Base-by-base conservation (phyloP, 805 yeast species). In the Candida pseudoglaebosa region DNA sequence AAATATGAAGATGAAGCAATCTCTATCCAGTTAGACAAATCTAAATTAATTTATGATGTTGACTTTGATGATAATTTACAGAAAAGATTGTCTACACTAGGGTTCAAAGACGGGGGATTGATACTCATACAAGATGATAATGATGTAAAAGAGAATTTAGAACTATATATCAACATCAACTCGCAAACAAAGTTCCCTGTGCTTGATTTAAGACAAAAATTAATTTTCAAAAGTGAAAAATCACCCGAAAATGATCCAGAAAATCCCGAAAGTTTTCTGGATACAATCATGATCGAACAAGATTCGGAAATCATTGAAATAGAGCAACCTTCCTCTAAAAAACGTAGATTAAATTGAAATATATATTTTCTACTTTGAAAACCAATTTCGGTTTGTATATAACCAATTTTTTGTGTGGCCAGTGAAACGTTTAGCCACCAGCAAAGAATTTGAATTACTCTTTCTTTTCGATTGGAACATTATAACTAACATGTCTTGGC, bases 11-110 rank as follows among this genome's bases (percentile, higher is more conserved):
- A 52, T 14, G 76, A 63, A 1, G 79, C 71, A 28, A 80, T 83
- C 28, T 71, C 87, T 2, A 53, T 85, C 5, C 72, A 83, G 15
- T 65, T 81, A 18, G 83, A 82, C 3, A 61, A 67, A 28, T 74
- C 77, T 24, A 73, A 75, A 47, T 68, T 93, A 43, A 56, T 93
- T 6, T 87, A 86, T 49, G 99, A 93, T 61, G 71, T 71, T 41
- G 99, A 91, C 53, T 89, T 86, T 57, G 95, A 87, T 36, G 98
- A 90, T 52, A 82, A 91, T 52, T 50, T 70, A 9, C 65, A 62
- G 0, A 67, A 64, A 24, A 56, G 69, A 0, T 61, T 93, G 13
- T 40, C 45, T 1, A 76, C 74, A 1, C 40, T 66, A 8, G 83
- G 84, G 7, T 63, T 89, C 20, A 49, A 46, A 4, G 61, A 67